Evolutionary conservation across 2,329 filamentous ascomycete species (phyloP).

Genomic region (Cladosporium sphaerospermum): DNA sequence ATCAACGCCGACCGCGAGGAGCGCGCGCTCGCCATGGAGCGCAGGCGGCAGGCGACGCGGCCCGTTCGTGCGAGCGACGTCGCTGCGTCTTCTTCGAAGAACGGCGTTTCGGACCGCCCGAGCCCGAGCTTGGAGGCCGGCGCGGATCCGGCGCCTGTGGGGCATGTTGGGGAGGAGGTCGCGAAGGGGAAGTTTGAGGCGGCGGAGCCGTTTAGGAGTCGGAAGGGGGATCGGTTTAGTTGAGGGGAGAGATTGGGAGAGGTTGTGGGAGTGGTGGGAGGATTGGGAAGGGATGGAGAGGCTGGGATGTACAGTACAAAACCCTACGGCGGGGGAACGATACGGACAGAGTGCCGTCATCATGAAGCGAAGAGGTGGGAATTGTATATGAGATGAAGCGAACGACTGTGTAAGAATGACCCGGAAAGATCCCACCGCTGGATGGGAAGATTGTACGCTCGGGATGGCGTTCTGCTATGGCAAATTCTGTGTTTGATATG

Average conservation of each 20-base stretch:
- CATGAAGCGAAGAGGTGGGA: too few species aligned
- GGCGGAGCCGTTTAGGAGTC: slow-evolving; percentile 64
- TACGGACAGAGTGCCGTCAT: too few species aligned
- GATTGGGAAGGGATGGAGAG: too few species aligned
- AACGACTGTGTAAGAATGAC: too few species aligned
- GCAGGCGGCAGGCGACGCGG: slow-evolving; percentile 34
- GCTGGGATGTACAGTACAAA: slow-evolving; percentile 3
- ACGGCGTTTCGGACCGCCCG: slow-evolving; percentile 44
- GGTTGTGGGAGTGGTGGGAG: too few species aligned
- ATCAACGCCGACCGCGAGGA: slow-evolving; percentile 84
- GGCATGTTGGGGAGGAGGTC: slow-evolving; percentile 60
- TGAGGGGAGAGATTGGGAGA: too few species aligned
- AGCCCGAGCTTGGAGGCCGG: slow-evolving; percentile 8
- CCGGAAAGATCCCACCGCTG: too few species aligned
- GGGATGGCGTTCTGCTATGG: neutral
- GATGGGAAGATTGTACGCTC: too few species aligned
- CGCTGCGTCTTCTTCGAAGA: neutral
- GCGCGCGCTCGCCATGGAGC: slow-evolving; percentile 65
- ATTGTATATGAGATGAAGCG: too few species aligned
- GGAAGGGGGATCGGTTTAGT: slow-evolving; percentile 77
- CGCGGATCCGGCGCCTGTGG: slow-evolving; percentile 73
- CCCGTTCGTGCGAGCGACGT: neutral
- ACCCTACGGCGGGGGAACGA: too few species aligned
- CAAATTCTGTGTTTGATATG: neutral
- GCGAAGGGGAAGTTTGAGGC: slow-evolving; percentile 91